Base-by-base conservation (phyloP, 129 eudicot species). In the Erigeron canadensis region DNA sequence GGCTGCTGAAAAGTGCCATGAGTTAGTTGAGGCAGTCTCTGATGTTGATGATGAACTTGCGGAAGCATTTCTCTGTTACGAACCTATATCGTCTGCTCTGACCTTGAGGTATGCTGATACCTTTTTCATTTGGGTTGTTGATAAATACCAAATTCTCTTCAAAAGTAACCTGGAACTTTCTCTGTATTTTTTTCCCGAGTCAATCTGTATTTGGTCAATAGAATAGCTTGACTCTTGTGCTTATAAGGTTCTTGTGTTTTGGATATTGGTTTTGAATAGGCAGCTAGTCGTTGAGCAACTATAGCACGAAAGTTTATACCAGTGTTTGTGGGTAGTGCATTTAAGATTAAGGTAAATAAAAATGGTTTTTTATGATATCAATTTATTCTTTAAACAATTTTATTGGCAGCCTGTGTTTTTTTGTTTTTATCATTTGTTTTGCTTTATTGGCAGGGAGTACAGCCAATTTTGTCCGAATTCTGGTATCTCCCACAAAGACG, bases 31-130 rank as follows among this genome's bases (percentile, higher is more conserved):
- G 85, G 79, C 77, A 17, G 96, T 95, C 47, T 90, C 99, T 23
- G 99, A 95, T n/a, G n/a, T n/a, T n/a, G n/a, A n/a, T 83, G 99
- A 95, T 76, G 77, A 82, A 70, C 94, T 95, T 78, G 99, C 97
- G 53, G 99, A 95, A 79, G 45, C 76, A 48, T 95, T 90, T 63
- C 85, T 95, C 15, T 84, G 83, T 65, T 96, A 95, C 44, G 99
- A 90, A 63, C 97, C 96, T 67, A 90, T 95, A 74, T 84, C 96
- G n/a, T 62, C 96, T 38, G 73, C 86, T n/a, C n/a, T 59, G 97
- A 90, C n/a, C 99, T 95, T 59, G 96, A 90, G 97, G 99, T 92
- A 55, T 47, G 80, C 17, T 28, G 73, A 72, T 71, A 2, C 40
- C 39, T 23, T 66, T 41, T 40, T 65, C 41, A 19, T 45, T 13